Conservation (phyloP, 257 asterid species). For the Solanum sejunctum region DNA sequence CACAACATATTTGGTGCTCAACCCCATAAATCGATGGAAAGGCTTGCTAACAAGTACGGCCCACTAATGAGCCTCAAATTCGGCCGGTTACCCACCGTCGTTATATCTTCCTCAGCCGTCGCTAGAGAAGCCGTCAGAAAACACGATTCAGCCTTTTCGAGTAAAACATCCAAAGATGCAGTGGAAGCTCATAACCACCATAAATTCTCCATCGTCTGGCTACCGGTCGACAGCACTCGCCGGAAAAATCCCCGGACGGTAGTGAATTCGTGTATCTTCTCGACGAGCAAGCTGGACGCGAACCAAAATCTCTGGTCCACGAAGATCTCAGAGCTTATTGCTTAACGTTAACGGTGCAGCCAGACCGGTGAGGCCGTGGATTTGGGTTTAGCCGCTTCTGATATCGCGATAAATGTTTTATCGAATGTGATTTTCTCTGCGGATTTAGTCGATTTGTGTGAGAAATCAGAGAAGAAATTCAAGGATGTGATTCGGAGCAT, state of each 20-base stretch:
- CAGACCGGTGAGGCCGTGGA: conserved; percentile 35
- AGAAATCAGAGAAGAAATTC: conserved; percentile 47
- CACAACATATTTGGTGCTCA: conserved; percentile 48
- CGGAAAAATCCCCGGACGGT: conserved; percentile 63
- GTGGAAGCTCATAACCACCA: conserved; percentile 48
- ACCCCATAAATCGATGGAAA: conserved; percentile 54
- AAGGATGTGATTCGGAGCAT: conserved; percentile 16
- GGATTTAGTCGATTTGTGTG: conserved; percentile 37
- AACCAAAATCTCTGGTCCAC: conserved; percentile 31
- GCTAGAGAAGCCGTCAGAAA: conserved; percentile 57
- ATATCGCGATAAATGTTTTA: conserved; percentile 36
- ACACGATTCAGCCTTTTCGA: conserved; percentile 53
- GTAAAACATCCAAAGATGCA: conserved; percentile 39
- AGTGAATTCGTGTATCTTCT: conserved; percentile 45
- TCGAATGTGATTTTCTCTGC: conserved; percentile 38
- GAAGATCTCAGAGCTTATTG: conserved; percentile 48
- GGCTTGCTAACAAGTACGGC: conserved; percentile 46
- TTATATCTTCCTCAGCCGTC: conserved; percentile 41
- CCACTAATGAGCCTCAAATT: conserved; percentile 57
- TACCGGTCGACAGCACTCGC: conserved; percentile 31
- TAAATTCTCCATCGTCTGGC: conserved; percentile 57
- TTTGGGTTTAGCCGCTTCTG: conserved; percentile 38
- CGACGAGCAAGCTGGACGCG: conserved; percentile 51
- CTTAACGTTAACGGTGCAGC: conserved; percentile 27
- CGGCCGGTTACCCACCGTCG: conserved; percentile 43